Evolutionary conservation across 768 basidiomycete genomes (phyloP), one percentile per base, ranked within the genome.

Genomic region (Filobasidium wieringae): DNA sequence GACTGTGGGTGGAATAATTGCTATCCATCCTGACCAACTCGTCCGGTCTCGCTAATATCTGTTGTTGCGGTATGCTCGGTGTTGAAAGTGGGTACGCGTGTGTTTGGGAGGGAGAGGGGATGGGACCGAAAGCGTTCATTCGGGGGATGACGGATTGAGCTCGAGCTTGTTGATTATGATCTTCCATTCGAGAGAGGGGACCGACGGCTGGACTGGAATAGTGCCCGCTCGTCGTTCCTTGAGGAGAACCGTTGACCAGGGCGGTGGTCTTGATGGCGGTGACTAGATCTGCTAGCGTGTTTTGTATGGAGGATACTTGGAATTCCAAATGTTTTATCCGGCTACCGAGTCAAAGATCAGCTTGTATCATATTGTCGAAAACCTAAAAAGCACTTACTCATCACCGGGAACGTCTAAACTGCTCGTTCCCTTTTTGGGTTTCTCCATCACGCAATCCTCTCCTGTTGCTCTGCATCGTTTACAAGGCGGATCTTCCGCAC

Each of bases 401-500:
- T 72, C 66, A 4, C 68, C 67, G 9, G 64, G 51, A 32, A 36
- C 57, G 4, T 55, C 60, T n/a, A 60, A 47, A 27, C 60, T 64
- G 2, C 55, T 63, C 84, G 80, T 12, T 83, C 51, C 49, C 33
- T 66, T 60, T 12, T 64, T 84, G 2, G 92, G 92, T 66, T 95
- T 95, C 74, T 96, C 92, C 71, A 96, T 93, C 32, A 95, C 79
- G 76, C 92, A 96, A 39, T 91, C 87, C 12, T 95, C 78, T 2
- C 88, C 87, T 19, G 86, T 84, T 66, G 89, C 86, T 31, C 87
- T 80, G 75, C 92, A 96, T 41, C 92, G 82, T 67, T 86, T 84
- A 75, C 92, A 96, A n/a, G 92, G 92, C 26, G 92, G 91, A 67
- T 88, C 90, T 72, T 95, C 92, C 15, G 90, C 92, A 1, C 89